phyloP scores from a whole-genome alignment of 1,139 yeast genomes.

The Hemisphaericaspora lyxosophila region DNA sequence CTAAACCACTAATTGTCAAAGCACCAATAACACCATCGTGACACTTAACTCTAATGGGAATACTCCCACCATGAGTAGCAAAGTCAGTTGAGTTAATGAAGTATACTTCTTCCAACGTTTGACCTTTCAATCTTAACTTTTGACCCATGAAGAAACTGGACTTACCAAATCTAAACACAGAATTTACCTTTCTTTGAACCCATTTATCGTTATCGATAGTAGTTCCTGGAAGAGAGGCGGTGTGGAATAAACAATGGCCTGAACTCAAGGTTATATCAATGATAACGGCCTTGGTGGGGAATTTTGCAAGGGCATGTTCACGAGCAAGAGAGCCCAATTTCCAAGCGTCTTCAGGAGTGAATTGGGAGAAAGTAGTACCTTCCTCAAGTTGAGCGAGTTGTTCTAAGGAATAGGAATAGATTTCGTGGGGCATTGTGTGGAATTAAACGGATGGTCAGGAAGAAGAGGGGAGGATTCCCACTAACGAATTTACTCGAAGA shows the following conservation, averaged over 20 bases:
- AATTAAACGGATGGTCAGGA: too few species aligned
- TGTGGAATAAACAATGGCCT: constrained; percentile 56
- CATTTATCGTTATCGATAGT: constrained; percentile 57
- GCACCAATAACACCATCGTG: constrained; percentile 52
- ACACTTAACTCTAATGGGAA: constrained; percentile 49
- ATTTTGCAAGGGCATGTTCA: constrained; percentile 21
- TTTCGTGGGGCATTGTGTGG: constrained; percentile 15
- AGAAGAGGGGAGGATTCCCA: too few species aligned
- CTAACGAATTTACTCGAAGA: too few species aligned
- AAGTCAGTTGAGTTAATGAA: constrained; percentile 46
- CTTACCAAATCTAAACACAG: constrained; percentile 52
- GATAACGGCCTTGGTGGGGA: constrained; percentile 37
- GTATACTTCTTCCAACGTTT: constrained; percentile 38
- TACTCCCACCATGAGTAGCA: constrained; percentile 64
- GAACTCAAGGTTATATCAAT: constrained; percentile 50
- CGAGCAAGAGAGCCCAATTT: constrained; percentile 36
- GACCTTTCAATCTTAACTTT: constrained; percentile 33
- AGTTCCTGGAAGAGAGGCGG: constrained; percentile 43
- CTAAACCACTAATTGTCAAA: constrained; percentile 60
- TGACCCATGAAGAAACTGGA: constrained; percentile 58
- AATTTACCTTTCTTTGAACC: constrained; percentile 54
- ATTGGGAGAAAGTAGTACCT: constrained; percentile 17
- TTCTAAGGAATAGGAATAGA: constrained; percentile 15
- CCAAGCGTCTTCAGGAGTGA: constrained; percentile 37
- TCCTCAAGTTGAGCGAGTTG: constrained; percentile 19